phyloP scores from a whole-genome alignment of 148 eudicot species.

The Vaccinium vitisidaea region DNA sequence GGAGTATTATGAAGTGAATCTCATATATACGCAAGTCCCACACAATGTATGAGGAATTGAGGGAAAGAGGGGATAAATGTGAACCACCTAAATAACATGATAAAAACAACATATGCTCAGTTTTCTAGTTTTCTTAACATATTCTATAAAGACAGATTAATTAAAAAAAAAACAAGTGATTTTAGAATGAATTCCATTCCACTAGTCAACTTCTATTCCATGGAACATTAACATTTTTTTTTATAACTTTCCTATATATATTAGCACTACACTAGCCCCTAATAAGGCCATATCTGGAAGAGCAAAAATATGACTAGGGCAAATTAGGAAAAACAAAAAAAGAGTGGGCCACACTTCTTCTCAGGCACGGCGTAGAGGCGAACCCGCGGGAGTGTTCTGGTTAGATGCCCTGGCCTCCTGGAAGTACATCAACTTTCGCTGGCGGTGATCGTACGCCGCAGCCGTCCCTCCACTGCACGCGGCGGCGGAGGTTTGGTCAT shows the following conservation, averaged over 20 bases:
- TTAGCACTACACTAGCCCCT: background rate
- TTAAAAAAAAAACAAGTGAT: too few species aligned
- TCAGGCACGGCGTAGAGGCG: background rate
- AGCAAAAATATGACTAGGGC: background rate
- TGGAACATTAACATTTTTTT: too few species aligned
- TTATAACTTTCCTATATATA: background rate
- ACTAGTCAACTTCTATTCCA: background rate
- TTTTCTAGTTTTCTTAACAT: background rate
- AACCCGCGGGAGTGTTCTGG: conserved; percentile 10
- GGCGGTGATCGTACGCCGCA: background rate
- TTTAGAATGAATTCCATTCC: background rate
- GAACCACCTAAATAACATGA: background rate
- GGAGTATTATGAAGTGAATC: too few species aligned
- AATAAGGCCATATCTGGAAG: background rate
- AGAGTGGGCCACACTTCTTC: background rate
- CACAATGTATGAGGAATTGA: too few species aligned
- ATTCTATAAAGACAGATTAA: too few species aligned
- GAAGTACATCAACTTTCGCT: background rate
- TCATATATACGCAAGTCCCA: too few species aligned
- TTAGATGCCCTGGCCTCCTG: conserved; percentile 16
- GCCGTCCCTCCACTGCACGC: background rate
- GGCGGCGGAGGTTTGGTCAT: background rate
- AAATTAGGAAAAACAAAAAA: background rate
- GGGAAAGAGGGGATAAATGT: too few species aligned
- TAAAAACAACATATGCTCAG: background rate